A percentile compares a stretch with the other conserved stretches of the same genome.
Conservation (phyloP, 768 basidiomycete genomes). For the Lyophyllum shimeji region DNA sequence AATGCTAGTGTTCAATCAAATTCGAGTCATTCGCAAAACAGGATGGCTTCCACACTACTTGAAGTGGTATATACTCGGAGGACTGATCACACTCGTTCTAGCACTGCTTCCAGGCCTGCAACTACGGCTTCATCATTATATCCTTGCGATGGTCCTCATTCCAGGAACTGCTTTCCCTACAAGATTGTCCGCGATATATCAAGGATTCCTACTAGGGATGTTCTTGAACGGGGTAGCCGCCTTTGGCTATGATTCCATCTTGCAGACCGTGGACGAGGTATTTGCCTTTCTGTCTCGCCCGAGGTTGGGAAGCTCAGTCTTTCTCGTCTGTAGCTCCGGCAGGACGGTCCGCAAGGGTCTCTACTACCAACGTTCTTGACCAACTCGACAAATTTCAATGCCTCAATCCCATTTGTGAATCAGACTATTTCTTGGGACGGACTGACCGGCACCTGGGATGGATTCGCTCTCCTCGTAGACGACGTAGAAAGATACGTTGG, state of each 20-base stretch:
- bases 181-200: slow-evolving; percentile 73
- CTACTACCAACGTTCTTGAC: slow-evolving; percentile 72
- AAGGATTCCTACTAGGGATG: slow-evolving; percentile 80
- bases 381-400: slow-evolving; percentile 67
- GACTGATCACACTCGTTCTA: slow-evolving; percentile 63
- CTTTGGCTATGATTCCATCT: slow-evolving; percentile 77
- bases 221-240: slow-evolving; percentile 79
- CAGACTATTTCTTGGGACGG: slow-evolving; percentile 60
- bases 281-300: not conserved
- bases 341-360: slow-evolving; percentile 71
- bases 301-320: slow-evolving; percentile 13
- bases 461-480: slow-evolving; percentile 79
- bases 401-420: slow-evolving; percentile 49
- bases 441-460: slow-evolving; percentile 63
- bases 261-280: slow-evolving; percentile 75
- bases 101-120: slow-evolving; percentile 67
- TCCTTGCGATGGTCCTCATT: slow-evolving; percentile 70
- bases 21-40: slow-evolving; percentile 80
- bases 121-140: slow-evolving; percentile 81
- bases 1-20: slow-evolving; percentile 67
- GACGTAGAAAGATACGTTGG: slow-evolving; percentile 84
- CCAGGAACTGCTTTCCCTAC: slow-evolving; percentile 84
- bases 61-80: slow-evolving; percentile 71
- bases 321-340: slow-evolving; percentile 50
- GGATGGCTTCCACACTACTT: slow-evolving; percentile 81